Evolutionary conservation across 129 eudicot species (phyloP), one percentile per base, ranked within the genome.

Genomic region (Chrysanthemum makinoi): DNA sequence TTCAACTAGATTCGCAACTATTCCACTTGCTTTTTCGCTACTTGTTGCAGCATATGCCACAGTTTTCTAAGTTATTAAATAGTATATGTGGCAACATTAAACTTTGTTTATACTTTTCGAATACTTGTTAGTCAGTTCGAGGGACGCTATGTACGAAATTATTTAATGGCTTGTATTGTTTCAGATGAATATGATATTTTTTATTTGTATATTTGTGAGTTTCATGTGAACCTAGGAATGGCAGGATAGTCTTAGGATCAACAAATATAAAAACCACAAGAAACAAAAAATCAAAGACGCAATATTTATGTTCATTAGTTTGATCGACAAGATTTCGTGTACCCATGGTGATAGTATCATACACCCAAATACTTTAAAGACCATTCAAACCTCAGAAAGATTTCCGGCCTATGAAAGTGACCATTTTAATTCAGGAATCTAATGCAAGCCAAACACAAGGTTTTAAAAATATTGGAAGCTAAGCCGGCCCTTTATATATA

Each of bases 1-100:
- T 76, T 57, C 84, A 39, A 75, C 55, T 64, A 86, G 69, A 77
- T 57, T 86, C 56, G 72, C 82, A 47, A 66, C 70, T 72, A 70
- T 67, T 84, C 72, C 83, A 78, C 53, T 39, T 0, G 44, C 44
- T 6, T 39, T 39, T 39, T 39, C 10, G 5, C 10, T 39, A 39
- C 44, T 39, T 39, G 44, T 70, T 63, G 60, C 66, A 39, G 46
- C 35, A 1, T 70, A 54, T 50, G 57, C 72, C 18, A 53, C 30
- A 12, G 15, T 1, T 7, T 70, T 64, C 46, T 77, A 70, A 70
- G 50, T 44, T 69, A 43, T 24, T 62, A 6, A 9, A 46, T 24
- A 22, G 46, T 61, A 69, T 49, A 26, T 50, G 0, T 10, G 1
- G 15, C 69, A 51, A 18, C 55, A 68, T 50, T 69, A 62, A 51